Evolutionary conservation across 495 filamentous ascomycete genomes (phyloP), one percentile per base, ranked within the genome.

Genomic region (Xylaria intraflava): DNA sequence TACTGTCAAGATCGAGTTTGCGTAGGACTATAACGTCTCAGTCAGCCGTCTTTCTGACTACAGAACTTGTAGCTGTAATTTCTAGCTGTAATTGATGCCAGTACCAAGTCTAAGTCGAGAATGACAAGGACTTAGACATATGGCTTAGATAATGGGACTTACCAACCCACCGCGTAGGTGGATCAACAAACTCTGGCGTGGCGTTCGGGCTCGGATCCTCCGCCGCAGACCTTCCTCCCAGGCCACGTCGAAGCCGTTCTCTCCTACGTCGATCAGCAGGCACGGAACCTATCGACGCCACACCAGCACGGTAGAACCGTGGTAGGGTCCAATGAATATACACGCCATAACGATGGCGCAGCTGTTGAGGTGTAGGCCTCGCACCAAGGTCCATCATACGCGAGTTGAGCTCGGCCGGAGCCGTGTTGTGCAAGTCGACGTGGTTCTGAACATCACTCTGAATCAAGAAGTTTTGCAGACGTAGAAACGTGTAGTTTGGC

Each of bases 311-410:
- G 47, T 77, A 81, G 10, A 63, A 7, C 0, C 66, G 69, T 0
- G 79, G 79, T 0, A 83, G n/a, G 1, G 53, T 69, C 79, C 79
- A 83, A 55, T 77, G 71, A 0, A 83, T 14, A 49, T 82, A 81
- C 3, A 81, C 76, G 0, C 80, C 79, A 1, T 64, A 43, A 2
- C 72, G 69, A 40, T 69, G 60, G 0, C n/a, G 33, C 3, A 58
- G 61, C 1, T 33, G 14, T 3, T 49, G 35, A 12, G 39, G 45
- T 11, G 53, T 60, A 12, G 27, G 49, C 7, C 39, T 35, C 8
- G 57, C 51, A 9, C 70, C 72, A 0, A 80, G 57, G 47, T 82
- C 70, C 0, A 62, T 69, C 20, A 78, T 14, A 0, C 79, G 70
- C 2, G 70, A 41, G 54, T 83, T 83, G 0, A 20, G 2, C 0